phyloP scores from a whole-genome alignment of 1,139 yeast species.

The Saccharomyces pastorianus region DNA sequence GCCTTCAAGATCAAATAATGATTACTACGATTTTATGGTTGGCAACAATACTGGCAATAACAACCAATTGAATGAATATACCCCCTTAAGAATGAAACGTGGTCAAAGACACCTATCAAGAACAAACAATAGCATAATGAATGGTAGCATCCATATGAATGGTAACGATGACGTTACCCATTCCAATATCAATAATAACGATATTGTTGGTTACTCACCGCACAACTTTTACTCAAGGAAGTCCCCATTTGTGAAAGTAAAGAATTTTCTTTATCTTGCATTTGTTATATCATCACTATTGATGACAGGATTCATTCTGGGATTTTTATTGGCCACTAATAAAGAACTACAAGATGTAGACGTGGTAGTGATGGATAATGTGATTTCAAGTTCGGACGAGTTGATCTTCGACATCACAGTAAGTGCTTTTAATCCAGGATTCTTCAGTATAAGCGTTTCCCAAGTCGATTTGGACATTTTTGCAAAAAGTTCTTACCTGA shows the following conservation, averaged over 20 bases:
- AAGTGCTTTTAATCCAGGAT: slow-evolving; percentile 82
- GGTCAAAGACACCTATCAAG: background rate
- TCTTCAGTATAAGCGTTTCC: slow-evolving; percentile 56
- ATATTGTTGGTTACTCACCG: slow-evolving; percentile 46
- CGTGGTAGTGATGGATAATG: slow-evolving; percentile 54
- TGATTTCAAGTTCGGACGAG: slow-evolving; percentile 78
- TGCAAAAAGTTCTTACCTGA: slow-evolving; percentile 61
- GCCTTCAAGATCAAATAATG: background rate
- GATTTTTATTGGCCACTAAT: slow-evolving; percentile 78
- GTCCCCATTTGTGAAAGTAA: slow-evolving; percentile 31
- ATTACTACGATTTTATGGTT: slow-evolving; percentile 5
- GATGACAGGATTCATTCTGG: slow-evolving; percentile 67
- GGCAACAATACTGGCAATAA: slow-evolving; percentile 3
- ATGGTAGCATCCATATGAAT: slow-evolving; percentile 7
- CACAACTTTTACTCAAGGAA: slow-evolving; percentile 40
- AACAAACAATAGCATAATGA: slow-evolving; percentile 9
- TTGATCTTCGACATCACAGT: slow-evolving; percentile 70
- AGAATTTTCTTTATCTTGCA: slow-evolving; percentile 49
- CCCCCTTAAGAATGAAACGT: slow-evolving; percentile 10
- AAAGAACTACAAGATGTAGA: slow-evolving; percentile 69
- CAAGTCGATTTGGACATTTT: slow-evolving; percentile 77
- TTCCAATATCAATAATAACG: background rate
- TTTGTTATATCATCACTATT: slow-evolving; percentile 48
- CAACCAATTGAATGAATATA: slow-evolving; percentile 9
- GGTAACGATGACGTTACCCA: slow-evolving; percentile 6